phyloP scores from a whole-genome alignment of 345 rosid genomes.

The Theobroma cacao region DNA sequence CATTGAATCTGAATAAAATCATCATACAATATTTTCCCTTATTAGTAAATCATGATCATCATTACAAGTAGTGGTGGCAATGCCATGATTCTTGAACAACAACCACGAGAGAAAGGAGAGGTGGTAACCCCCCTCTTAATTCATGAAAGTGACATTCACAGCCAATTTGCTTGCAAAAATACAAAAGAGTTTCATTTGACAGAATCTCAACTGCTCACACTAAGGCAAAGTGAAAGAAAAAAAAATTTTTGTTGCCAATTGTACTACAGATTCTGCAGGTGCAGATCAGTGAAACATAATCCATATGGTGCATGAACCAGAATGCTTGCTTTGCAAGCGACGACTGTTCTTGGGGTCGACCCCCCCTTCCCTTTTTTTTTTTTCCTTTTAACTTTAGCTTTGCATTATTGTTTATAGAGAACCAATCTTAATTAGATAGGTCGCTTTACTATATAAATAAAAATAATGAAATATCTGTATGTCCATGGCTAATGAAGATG shows the following conservation, averaged over 20 bases:
- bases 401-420: not conserved
- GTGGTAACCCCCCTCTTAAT: no score
- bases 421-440: no score
- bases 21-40: constrained; percentile 2
- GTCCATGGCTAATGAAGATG: not conserved
- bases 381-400: not conserved
- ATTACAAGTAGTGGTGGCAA: constrained; percentile 24
- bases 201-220: constrained; percentile 22
- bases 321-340: not conserved
- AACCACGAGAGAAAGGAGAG: no score
- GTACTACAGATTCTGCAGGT: not conserved
- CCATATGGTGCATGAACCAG: not conserved
- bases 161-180: not conserved
- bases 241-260: not conserved
- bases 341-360: no score
- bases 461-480: no score
- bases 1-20: constrained; percentile 24
- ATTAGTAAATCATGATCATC: constrained; percentile 16
- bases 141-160: constrained; percentile 22
- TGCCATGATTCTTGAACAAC: constrained; percentile 22
- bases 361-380: no score
- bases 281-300: not conserved
- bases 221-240: not conserved
- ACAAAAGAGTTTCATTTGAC: not conserved
- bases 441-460: no score